Conservation (phyloP, 208 protist genomes). For the Trypanosoma caninum region DNA sequence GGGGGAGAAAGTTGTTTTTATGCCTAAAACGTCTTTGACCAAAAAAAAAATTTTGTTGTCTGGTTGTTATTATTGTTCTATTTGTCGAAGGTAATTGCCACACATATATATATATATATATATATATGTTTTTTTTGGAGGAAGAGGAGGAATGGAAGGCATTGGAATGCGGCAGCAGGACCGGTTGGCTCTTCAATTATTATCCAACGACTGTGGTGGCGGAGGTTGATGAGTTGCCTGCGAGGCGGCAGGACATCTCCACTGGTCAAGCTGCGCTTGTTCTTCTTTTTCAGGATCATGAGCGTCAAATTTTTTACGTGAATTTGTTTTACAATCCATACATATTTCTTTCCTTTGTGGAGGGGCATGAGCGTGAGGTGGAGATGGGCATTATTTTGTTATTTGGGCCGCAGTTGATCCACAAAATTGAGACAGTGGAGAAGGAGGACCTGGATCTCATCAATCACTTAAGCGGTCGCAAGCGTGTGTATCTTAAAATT, state of each 20-base stretch:
- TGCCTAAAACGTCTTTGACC: too few species aligned
- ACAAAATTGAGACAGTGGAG: constrained; percentile 76
- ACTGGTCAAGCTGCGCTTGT: constrained; percentile 49
- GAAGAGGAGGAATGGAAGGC: constrained; percentile 18
- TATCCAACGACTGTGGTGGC: constrained; percentile 58
- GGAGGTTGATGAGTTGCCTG: constrained; percentile 20
- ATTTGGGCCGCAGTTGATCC: constrained; percentile 87
- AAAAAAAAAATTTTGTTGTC: too few species aligned
- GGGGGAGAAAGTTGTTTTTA: neutral
- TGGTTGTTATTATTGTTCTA: constrained; percentile 8
- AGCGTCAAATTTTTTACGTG: constrained; percentile 73
- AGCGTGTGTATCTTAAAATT: constrained; percentile 93
- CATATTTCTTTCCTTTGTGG: constrained; percentile 64
- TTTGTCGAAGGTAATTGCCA: neutral
- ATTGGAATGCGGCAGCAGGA: constrained; percentile 67
- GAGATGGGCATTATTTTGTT: constrained; percentile 90
- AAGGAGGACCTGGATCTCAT: constrained; percentile 96
- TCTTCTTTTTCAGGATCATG: constrained; percentile 82
- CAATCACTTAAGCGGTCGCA: constrained; percentile 96
- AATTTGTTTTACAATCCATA: constrained; percentile 79
- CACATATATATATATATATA: constrained; percentile 11
- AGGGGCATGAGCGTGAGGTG: constrained; percentile 92
- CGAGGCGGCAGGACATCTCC: constrained; percentile 20
- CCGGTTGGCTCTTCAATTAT: constrained; percentile 91
- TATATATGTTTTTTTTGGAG: neutral